A percentile compares a stretch with the other conserved stretches of the same genome.
These are phyloP conservation scores for Candida dendrica DNA, from an alignment of 805 yeast species.

Conservation along the genomic window DNA sequence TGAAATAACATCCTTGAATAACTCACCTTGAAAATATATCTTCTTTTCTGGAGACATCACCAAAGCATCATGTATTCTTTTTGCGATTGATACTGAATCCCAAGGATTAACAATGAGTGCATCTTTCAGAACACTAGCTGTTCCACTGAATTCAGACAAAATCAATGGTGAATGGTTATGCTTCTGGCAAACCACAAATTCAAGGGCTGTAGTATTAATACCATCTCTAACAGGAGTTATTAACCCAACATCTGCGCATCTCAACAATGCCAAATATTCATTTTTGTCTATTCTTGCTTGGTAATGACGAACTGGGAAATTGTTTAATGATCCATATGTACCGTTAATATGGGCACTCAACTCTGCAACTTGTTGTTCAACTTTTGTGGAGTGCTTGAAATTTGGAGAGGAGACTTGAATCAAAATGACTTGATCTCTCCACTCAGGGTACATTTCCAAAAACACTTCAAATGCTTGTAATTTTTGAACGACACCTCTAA, in stretches of 20 bases:
- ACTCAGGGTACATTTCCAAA: constrained; percentile 84
- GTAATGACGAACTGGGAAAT: constrained; percentile 86
- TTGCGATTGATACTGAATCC: constrained; percentile 93
- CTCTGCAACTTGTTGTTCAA: constrained; percentile 80
- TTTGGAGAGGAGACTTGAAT: constrained; percentile 86
- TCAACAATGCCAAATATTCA: constrained; percentile 80
- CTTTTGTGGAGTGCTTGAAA: constrained; percentile 39
- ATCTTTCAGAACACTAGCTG: constrained; percentile 61
- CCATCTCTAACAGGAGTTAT: constrained; percentile 93
- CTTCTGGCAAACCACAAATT: constrained; percentile 84
- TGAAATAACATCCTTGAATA: constrained; percentile 64
- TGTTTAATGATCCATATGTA: constrained; percentile 73
- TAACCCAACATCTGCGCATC: constrained; percentile 85
- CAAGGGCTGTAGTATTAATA: constrained; percentile 91
- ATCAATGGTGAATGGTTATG: constrained; percentile 68
- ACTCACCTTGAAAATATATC: constrained; percentile 36
- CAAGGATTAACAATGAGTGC: constrained; percentile 91
- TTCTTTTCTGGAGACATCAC: constrained; percentile 42
- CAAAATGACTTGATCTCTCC: constrained; percentile 79
- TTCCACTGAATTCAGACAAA: constrained; percentile 90
- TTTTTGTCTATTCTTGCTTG: constrained; percentile 83
- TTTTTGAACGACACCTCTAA: constrained; percentile 91
- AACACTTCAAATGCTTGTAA: constrained; percentile 86
- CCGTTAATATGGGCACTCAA: constrained; percentile 78
- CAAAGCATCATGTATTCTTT: constrained; percentile 66